A percentile compares a stretch with the other conserved stretches of the same genome.
phyloP scores from a whole-genome alignment of 768 basidiomycete species.

The Russula lepida region DNA sequence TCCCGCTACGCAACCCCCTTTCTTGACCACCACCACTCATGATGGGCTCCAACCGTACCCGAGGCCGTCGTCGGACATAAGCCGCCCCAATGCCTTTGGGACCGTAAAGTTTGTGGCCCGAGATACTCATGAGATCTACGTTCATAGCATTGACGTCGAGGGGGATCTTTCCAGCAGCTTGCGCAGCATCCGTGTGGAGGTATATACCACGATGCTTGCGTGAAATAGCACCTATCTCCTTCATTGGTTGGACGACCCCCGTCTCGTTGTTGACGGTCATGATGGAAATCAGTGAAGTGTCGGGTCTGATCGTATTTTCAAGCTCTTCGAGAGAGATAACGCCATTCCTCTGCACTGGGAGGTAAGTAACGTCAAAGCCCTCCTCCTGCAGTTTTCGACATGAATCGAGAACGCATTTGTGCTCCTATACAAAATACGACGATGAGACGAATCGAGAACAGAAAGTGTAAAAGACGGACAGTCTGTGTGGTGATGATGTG shows the following conservation, averaged over 20 bases:
- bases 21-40: constrained; percentile 96
- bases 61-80: constrained; percentile 86
- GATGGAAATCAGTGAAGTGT: constrained; percentile 89
- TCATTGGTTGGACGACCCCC: constrained; percentile 94
- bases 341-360: constrained; percentile 88
- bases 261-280: constrained; percentile 99
- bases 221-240: constrained; percentile 83
- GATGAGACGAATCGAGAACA: not conserved
- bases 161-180: constrained; percentile 86
- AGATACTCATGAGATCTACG: constrained; percentile 92
- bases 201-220: constrained; percentile 85
- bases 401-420: constrained; percentile 98
- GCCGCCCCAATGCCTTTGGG: constrained; percentile 94
- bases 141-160: constrained; percentile 93
- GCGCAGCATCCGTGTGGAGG: constrained; percentile 97
- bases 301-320: constrained; percentile 82
- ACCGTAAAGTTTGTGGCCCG: constrained; percentile 96
- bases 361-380: constrained; percentile 95
- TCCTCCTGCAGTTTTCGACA: constrained; percentile 93
- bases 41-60: constrained; percentile 92
- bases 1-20: constrained; percentile 91
- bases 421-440: constrained; percentile 51
- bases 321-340: constrained; percentile 70
- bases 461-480: constrained; percentile 36
- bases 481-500: constrained; percentile 96